Base-by-base conservation (phyloP, 2,329 filamentous ascomycete species). In the Exserohilum rostratum region DNA sequence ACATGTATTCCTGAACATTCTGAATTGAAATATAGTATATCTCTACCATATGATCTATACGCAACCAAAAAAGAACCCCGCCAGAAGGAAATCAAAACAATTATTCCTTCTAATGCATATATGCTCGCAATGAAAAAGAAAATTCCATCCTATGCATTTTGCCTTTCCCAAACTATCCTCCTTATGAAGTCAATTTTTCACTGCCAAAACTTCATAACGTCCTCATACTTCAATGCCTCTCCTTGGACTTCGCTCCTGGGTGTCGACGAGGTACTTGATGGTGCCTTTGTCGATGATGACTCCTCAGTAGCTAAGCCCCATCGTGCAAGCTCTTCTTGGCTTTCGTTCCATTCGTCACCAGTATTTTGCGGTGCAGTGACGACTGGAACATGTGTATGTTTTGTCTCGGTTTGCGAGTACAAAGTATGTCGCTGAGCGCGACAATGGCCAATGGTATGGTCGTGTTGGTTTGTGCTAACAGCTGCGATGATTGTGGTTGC, bases 361-460 rank as follows among this genome's bases (percentile, higher is more conserved):
- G 33, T 45, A n/a, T 7, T 17, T 5, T 40, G 37, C 11, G 40
- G 30, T 17, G 34, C 34, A 7, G 31, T 39, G 33, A 33, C 13
- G 18, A 15, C 12, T 2, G 50, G 17, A 7, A 3, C 10, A 7
- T 25, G 22, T 2, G 25, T 12, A 6, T 22, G 25, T 5, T 38
- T 17, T 13, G 13, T 10, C 5, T 39, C 46, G 27, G 22, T 38
- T 11, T 31, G 27, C n/a, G 50, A 54, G 27, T 57, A 57, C 30
- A 54, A 50, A 15, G 45, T 37, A 10, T 57, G 50, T 10, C 54
- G 54, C 40, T 57, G 54, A 6, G 54, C 54, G 31, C 54, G 54
- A 18, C 54, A 57, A 31, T 57, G 54, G n/a, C 50, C 50, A 37
- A 57, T 39, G 20, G 46, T 57, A 27, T 47, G 54, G 46, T 57